Percentiles rank a stretch among this genome's conserved stretches.
phyloP scores from a whole-genome alignment of 2,329 filamentous ascomycete species.

The Colletotrichum spaethianum region DNA sequence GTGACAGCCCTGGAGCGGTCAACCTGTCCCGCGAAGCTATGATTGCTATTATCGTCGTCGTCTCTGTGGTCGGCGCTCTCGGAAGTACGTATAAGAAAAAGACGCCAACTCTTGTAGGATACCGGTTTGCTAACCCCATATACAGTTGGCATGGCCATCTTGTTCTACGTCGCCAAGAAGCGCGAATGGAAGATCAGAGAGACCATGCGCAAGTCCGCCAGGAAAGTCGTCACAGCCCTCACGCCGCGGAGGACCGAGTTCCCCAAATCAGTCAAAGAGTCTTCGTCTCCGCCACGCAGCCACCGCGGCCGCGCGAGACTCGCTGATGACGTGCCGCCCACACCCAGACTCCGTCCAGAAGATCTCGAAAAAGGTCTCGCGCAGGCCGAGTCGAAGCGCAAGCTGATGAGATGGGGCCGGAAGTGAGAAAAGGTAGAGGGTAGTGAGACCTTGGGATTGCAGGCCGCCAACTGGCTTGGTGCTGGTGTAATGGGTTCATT shows the following conservation, averaged over 20 bases:
- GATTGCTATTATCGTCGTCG: slow-evolving; percentile 81
- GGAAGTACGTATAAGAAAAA: slow-evolving; percentile 70
- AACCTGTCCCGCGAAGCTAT: slow-evolving; percentile 78
- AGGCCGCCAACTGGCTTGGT: slow-evolving; percentile 38
- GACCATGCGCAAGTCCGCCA: slow-evolving; percentile 77
- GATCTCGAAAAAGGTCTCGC: slow-evolving; percentile 73
- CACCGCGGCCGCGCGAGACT: slow-evolving; percentile 37
- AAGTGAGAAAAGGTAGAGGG: slow-evolving; percentile 14
- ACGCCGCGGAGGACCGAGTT: slow-evolving; percentile 75
- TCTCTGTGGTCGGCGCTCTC: slow-evolving; percentile 75
- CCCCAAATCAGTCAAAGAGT: slow-evolving; percentile 69
- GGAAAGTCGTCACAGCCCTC: slow-evolving; percentile 72
- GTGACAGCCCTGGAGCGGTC: slow-evolving; percentile 71
- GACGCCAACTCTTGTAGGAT: not conserved
- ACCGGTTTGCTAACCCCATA: slow-evolving; percentile 11
- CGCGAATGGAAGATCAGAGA: slow-evolving; percentile 85
- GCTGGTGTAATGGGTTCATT: slow-evolving; percentile 28
- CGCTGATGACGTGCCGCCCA: slow-evolving; percentile 72
- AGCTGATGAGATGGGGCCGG: slow-evolving; percentile 50
- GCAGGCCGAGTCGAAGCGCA: slow-evolving; percentile 54
- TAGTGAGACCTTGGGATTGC: not conserved
- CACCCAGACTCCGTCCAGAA: slow-evolving; percentile 65
- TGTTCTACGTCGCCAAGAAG: slow-evolving; percentile 88
- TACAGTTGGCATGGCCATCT: slow-evolving; percentile 73
- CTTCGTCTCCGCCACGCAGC: slow-evolving; percentile 38